Base-by-base conservation (phyloP, 352 stramenopile genomes). In the Pythium sukuiense region DNA sequence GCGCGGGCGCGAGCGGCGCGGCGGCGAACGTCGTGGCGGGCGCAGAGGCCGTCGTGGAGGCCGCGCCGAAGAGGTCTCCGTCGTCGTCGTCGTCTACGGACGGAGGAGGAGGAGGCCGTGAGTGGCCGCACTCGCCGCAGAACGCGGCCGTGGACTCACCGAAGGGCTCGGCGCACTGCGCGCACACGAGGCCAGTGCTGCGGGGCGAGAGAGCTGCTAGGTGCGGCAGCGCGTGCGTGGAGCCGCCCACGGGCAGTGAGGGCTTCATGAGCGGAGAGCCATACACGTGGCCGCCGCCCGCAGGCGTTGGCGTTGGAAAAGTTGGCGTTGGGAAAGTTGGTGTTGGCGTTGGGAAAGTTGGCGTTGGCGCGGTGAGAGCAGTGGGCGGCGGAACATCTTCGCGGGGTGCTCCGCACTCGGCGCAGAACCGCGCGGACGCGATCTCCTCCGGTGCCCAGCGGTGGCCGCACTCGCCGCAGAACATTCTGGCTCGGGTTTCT, bases 391-490 rank as follows among this genome's bases (percentile, higher is more conserved):
- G 70, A 26, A 79, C 69, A 35, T 93, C 81, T 61, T 93, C 84
- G 16, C 86, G 83, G 5, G 83, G 81, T 26, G 84, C 79, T 7
- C 86, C 84, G 49, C 86, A 94, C 67, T 94, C 86, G 56, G 86
- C 86, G 68, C 86, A 94, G 70, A 94, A 94, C 71, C 85, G 82
- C 67, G 84, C 81, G 41, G 71, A 86, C 30, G 79, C 81, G 69
- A 93, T 91, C 72, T 94, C 86, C 48, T 92, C 85, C 3, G 85
- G 79, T 46, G 83, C 85, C 85, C 85, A 94, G 48, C 81, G 76
- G 63, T 91, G 85, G 55, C 86, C 86, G 63, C 86, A 94, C 73
- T 94, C 86, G 20, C 77, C 85, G 50, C 86, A 94, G 70, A 94
- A 94, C 82, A 94, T 91, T 68, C 45, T 71, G 12, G 16, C 37